Evolutionary conservation across 1,284 basidiomycete species (phyloP).

Genomic region (Microbotryum violaceum): DNA sequence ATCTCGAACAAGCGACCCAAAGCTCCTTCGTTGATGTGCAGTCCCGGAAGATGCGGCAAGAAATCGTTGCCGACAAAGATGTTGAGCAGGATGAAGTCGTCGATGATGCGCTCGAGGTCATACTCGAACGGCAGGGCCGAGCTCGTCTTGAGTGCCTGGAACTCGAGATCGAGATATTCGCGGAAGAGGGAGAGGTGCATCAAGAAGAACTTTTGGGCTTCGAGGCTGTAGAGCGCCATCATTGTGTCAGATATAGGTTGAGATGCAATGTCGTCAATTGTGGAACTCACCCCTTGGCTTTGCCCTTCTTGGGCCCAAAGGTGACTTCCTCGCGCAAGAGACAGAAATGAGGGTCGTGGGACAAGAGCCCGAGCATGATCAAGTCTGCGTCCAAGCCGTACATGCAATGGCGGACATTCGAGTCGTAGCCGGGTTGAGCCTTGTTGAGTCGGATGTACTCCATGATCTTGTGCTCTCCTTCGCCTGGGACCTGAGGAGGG

Average conservation of each 20-base stretch:
- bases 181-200: conserved; percentile 89
- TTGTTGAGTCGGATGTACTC: conserved; percentile 93
- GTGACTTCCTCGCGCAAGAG: conserved; percentile 95
- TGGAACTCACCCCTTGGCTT: conserved; percentile 54
- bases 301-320: conserved; percentile 76
- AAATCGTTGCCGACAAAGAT: conserved; percentile 98
- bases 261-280: conserved; percentile 28
- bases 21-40: conserved; percentile 97
- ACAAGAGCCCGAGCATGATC: conserved; percentile 94
- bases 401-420: conserved; percentile 89
- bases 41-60: conserved; percentile 86
- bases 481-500: conserved; percentile 63
- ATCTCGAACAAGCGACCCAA: conserved; percentile 86
- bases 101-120: conserved; percentile 85
- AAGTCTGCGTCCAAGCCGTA: conserved; percentile 98
- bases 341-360: conserved; percentile 98
- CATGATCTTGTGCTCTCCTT: conserved; percentile 99
- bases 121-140: conserved; percentile 59
- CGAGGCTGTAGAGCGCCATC: conserved; percentile 50
- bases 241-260: not conserved
- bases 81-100: conserved; percentile 93
- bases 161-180: conserved; percentile 95
- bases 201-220: conserved; percentile 87
- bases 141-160: conserved; percentile 47
- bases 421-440: conserved; percentile 89